Percentiles rank a stretch among this genome's conserved stretches.
These are phyloP conservation scores for Mycena epipterygia DNA, from an alignment of 768 basidiomycete genomes.

Conservation along the genomic window DNA sequence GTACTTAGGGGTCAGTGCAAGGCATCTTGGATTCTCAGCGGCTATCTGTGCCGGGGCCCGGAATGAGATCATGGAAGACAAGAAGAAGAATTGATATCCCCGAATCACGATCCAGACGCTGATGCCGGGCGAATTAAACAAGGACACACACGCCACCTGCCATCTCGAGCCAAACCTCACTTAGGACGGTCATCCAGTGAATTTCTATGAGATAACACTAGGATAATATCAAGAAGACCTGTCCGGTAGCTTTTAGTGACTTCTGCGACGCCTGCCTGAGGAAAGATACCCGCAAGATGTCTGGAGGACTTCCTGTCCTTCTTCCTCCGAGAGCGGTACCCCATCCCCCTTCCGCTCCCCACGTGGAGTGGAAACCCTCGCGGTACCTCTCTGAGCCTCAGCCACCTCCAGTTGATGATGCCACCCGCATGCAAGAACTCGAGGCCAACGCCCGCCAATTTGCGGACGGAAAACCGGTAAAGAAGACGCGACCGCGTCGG, in stretches of 20 bases:
- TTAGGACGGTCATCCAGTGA: background rate
- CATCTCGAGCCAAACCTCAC: no score
- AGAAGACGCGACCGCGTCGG: conserved; percentile 92
- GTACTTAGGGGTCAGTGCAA: no score
- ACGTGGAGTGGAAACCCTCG: conserved; percentile 83
- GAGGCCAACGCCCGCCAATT: conserved; percentile 82
- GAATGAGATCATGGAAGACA: no score
- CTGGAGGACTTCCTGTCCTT: conserved; percentile 62
- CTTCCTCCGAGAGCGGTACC: conserved; percentile 62
- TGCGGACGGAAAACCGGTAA: conserved; percentile 85
- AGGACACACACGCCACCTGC: background rate
- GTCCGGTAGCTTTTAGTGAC: background rate
- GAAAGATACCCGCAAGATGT: conserved; percentile 28
- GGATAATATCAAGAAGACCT: background rate
- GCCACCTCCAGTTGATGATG: conserved; percentile 81
- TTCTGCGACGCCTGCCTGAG: background rate
- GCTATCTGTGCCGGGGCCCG: no score
- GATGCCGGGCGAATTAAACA: background rate
- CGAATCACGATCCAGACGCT: background rate
- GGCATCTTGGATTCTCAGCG: no score
- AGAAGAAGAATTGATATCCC: background rate
- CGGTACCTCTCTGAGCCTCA: conserved; percentile 83
- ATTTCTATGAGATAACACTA: background rate
- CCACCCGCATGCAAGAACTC: conserved; percentile 75
- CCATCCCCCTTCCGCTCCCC: conserved; percentile 50